Conservation (phyloP, 176 grass and related monocot genomes). For the Aegilops speltoides region DNA sequence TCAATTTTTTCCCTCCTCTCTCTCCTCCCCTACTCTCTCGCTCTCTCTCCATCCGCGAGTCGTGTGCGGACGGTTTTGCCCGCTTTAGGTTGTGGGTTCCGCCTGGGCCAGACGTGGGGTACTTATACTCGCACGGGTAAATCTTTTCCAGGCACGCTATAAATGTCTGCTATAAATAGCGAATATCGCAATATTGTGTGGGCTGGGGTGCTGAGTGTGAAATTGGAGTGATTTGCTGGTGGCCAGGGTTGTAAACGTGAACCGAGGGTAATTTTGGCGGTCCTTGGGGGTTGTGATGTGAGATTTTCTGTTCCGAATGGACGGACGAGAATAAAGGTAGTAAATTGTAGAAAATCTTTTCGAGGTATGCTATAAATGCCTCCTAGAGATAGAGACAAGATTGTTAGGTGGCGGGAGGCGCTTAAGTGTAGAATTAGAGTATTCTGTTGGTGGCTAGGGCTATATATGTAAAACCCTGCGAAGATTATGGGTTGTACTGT, state of each 20-base stretch:
- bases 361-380: neutral
- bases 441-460: no score
- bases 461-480: no score
- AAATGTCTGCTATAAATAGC: neutral
- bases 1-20: constrained; percentile 4
- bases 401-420: neutral
- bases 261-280: neutral
- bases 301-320: neutral
- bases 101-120: neutral
- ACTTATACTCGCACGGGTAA: neutral
- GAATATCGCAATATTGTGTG: neutral
- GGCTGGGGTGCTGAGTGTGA: no score
- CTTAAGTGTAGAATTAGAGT: neutral
- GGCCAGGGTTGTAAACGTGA: neutral
- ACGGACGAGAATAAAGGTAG: neutral
- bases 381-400: neutral
- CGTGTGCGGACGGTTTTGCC: neutral
- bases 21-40: no score
- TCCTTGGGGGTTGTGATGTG: neutral
- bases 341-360: neutral
- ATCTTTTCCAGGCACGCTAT: neutral
- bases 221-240: neutral
- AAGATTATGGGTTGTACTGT: no score
- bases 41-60: neutral
- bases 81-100: neutral